A percentile compares a stretch with the other conserved stretches of the same genome.
phyloP scores from a whole-genome alignment of 2,329 filamentous ascomycete species.

The Coniochaeta sp. region DNA sequence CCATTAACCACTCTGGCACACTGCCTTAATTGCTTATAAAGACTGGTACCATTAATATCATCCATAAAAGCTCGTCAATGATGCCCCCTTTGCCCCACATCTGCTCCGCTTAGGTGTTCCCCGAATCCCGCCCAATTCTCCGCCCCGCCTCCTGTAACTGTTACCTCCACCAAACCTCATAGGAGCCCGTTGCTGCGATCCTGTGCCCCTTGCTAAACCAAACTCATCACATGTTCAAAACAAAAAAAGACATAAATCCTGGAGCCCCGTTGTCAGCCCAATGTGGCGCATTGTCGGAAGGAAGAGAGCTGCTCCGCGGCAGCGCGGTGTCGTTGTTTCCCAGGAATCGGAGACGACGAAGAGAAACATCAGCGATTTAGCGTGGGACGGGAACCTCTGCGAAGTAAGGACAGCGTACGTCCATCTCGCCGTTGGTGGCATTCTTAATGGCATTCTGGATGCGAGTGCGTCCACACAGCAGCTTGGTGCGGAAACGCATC shows the following conservation, averaged over 20 bases:
- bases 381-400: not conserved
- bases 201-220: too few relatives aligned
- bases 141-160: too few relatives aligned
- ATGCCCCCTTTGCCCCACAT: not conserved
- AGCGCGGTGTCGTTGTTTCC: not conserved
- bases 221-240: too few relatives aligned
- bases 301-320: too few relatives aligned
- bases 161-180: too few relatives aligned
- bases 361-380: not conserved
- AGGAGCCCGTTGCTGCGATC: too few relatives aligned
- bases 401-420: not conserved
- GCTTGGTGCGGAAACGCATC: not conserved
- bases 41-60: not conserved
- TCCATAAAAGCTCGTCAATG: not conserved
- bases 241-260: too few relatives aligned
- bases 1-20: slow-evolving; percentile 1
- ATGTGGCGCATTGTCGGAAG: too few relatives aligned
- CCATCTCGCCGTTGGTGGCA: not conserved
- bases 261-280: too few relatives aligned
- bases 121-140: too few relatives aligned
- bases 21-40: not conserved
- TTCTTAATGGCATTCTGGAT: not conserved
- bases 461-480: not conserved
- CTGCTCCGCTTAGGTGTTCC: too few relatives aligned
- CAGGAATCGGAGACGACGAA: too few relatives aligned